Percentiles rank a stretch among this genome's conserved stretches.
phyloP scores from a whole-genome alignment of 2,329 filamentous ascomycete species.

The Sclerotinia sclerotiorum region DNA sequence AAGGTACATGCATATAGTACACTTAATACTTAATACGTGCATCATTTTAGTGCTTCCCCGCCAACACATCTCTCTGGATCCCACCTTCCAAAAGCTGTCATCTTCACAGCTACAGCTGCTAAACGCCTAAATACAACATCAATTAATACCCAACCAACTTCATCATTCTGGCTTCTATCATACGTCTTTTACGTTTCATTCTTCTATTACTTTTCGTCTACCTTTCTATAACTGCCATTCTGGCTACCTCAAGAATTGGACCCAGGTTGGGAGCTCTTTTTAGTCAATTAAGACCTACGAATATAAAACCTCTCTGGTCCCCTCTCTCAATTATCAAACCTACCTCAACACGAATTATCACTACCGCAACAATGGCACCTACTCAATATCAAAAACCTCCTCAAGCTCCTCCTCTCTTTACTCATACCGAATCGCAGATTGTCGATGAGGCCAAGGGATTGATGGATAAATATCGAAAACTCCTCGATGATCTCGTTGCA shows the following conservation, averaged over 20 bases:
- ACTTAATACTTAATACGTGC: neutral
- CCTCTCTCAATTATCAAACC: conserved; percentile 12
- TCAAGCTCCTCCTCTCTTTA: conserved; percentile 76
- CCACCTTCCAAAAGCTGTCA: conserved; percentile 4
- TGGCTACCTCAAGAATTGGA: conserved; percentile 57
- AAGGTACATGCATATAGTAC: neutral
- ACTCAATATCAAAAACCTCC: conserved; percentile 70
- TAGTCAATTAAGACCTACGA: conserved; percentile 50
- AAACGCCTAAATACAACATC: conserved; percentile 2
- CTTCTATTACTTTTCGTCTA: conserved; percentile 57
- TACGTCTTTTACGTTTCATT: conserved; percentile 42
- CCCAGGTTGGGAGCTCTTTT: conserved; percentile 58
- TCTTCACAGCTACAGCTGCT: neutral
- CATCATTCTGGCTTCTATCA: conserved; percentile 21
- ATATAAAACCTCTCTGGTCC: conserved; percentile 22
- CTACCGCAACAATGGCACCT: conserved; percentile 62
- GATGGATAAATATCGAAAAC: conserved; percentile 56
- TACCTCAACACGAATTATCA: conserved; percentile 33
- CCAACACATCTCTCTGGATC: neutral
- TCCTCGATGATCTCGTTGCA: conserved; percentile 66
- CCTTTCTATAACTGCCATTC: conserved; percentile 56
- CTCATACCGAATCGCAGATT: conserved; percentile 68
- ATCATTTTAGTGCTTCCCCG: neutral
- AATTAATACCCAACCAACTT: conserved; percentile 10
- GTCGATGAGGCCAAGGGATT: conserved; percentile 65